Conservation (phyloP, 176 grass and related monocot species). For the Rhipidocladum racemiflorum region DNA sequence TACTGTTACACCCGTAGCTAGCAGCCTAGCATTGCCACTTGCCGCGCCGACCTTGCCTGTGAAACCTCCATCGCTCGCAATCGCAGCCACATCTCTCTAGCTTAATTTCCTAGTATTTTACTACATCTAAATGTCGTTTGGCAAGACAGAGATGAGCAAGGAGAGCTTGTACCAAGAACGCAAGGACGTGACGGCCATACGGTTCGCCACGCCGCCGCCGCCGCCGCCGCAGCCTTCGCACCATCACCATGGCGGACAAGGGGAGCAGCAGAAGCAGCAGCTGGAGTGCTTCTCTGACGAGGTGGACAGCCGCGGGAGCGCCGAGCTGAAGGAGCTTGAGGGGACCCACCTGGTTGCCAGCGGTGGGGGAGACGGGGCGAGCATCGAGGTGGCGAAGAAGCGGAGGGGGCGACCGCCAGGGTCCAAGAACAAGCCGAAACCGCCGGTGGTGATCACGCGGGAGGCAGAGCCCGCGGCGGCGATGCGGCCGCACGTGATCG, state of each 20-base stretch:
- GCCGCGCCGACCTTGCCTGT: conserved; percentile 2
- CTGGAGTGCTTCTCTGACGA: conserved; percentile 75
- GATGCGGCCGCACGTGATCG: conserved; percentile 87
- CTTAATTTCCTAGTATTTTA: background rate
- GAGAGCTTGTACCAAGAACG: conserved; percentile 58
- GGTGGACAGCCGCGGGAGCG: conserved; percentile 58
- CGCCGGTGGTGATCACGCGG: conserved; percentile 83
- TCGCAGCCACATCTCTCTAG: conserved; percentile 10
- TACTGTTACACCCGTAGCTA: background rate
- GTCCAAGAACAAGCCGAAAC: conserved; percentile 94
- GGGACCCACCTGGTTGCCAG: conserved; percentile 10
- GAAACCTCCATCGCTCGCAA: background rate
- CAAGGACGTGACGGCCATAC: conserved; percentile 31
- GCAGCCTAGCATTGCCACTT: conserved; percentile 6
- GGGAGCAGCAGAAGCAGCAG: conserved; percentile 38
- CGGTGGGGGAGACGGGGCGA: conserved; percentile 55
- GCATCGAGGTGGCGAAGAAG: conserved; percentile 70
- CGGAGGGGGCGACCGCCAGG: conserved; percentile 72
- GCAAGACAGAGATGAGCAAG: conserved; percentile 46
- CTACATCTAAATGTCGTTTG: conserved; percentile 39
- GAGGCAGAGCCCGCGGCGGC: conserved; percentile 59
- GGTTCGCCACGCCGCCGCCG: conserved; percentile 37
- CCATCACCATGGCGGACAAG: background rate
- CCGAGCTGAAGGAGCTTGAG: conserved; percentile 44
- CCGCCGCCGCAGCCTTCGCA: background rate